Evolutionary conservation across 208 protist species (phyloP).

Genomic region (Wallacemonas sp.): DNA sequence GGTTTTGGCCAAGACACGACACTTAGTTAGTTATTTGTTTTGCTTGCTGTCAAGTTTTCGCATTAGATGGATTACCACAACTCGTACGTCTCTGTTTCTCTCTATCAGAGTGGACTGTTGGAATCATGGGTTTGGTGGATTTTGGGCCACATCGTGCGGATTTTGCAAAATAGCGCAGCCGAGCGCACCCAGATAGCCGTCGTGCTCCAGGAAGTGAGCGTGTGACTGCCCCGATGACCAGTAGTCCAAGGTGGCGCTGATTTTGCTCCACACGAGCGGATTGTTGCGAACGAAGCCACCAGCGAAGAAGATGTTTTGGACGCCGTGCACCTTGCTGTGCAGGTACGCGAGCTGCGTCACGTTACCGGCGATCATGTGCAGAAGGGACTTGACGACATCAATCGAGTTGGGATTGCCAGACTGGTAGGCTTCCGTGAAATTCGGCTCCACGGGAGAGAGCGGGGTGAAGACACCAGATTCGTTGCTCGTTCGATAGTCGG

Average conservation of each 20-base stretch:
- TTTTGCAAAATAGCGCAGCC: slow-evolving; percentile 70
- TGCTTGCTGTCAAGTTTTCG: too few relatives aligned
- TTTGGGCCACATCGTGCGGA: background rate
- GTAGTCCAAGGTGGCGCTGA: slow-evolving; percentile 92
- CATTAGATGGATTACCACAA: too few relatives aligned
- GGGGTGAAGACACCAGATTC: background rate
- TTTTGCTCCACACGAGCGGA: slow-evolving; percentile 86
- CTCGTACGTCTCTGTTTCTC: too few relatives aligned
- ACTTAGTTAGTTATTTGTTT: too few relatives aligned
- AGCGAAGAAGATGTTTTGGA: slow-evolving; percentile 95
- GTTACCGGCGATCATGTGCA: slow-evolving; percentile 97
- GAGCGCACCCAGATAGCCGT: slow-evolving; percentile 95
- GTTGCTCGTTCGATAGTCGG: slow-evolving; percentile 36
- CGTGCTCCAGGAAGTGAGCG: slow-evolving; percentile 95
- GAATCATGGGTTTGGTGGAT: background rate
- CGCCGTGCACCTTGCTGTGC: slow-evolving; percentile 86
- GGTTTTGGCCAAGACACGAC: too few relatives aligned
- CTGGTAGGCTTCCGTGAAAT: slow-evolving; percentile 27
- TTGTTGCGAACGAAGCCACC: slow-evolving; percentile 95
- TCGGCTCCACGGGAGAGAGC: slow-evolving; percentile 4
- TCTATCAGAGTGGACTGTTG: too few relatives aligned
- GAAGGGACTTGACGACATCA: slow-evolving; percentile 88
- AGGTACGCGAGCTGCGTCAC: slow-evolving; percentile 96
- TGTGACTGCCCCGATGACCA: slow-evolving; percentile 92
- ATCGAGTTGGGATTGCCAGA: slow-evolving; percentile 35